Percentiles rank a stretch among this genome's conserved stretches.
phyloP scores from a whole-genome alignment of 495 filamentous ascomycete species.

The Thermothielavioides terrestris region DNA sequence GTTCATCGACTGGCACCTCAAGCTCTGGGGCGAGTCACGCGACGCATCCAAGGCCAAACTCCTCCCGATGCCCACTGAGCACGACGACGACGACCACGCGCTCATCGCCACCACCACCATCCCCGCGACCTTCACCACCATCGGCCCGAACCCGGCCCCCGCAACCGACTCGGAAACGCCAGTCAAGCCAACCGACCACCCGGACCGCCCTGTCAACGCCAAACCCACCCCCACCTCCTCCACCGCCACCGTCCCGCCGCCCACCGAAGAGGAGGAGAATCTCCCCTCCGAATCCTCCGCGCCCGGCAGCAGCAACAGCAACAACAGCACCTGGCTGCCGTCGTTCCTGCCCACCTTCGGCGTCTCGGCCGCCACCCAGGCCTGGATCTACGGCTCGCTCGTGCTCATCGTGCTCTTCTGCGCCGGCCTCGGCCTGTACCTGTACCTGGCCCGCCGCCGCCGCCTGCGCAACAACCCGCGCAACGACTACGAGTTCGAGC shows the following conservation, averaged over 20 bases:
- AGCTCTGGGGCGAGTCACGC: slow-evolving; percentile 82
- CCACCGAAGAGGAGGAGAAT: slow-evolving; percentile 26
- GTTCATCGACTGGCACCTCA: slow-evolving; percentile 88
- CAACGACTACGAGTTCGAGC: slow-evolving; percentile 91
- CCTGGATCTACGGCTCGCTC: slow-evolving; percentile 89
- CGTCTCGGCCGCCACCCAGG: slow-evolving; percentile 76
- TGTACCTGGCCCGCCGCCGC: slow-evolving; percentile 69
- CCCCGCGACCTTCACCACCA: slow-evolving; percentile 33
- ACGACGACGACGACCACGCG: slow-evolving; percentile 76
- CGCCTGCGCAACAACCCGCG: slow-evolving; percentile 63
- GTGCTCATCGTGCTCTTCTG: slow-evolving; percentile 81
- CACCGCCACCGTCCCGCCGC: slow-evolving; percentile 27
- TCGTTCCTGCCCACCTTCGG: slow-evolving; percentile 95
- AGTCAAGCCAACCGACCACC: slow-evolving; percentile 66
- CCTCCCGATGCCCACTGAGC: slow-evolving; percentile 74
- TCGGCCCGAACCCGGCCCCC: slow-evolving; percentile 29
- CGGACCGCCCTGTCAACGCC: slow-evolving; percentile 63
- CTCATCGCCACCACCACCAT: slow-evolving; percentile 37
- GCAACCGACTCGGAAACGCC: slow-evolving; percentile 69
- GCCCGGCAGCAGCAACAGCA: slow-evolving; percentile 29
- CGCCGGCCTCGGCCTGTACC: slow-evolving; percentile 65
- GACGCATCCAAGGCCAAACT: slow-evolving; percentile 61
- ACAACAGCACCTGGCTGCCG: slow-evolving; percentile 55
- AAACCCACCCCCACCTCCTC: slow-evolving; percentile 21
- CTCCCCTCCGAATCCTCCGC: slow-evolving; percentile 24